Percentiles rank a stretch among this genome's conserved stretches.
phyloP scores from a whole-genome alignment of 805 yeast genomes.

The Komagataella mondaviorum region DNA sequence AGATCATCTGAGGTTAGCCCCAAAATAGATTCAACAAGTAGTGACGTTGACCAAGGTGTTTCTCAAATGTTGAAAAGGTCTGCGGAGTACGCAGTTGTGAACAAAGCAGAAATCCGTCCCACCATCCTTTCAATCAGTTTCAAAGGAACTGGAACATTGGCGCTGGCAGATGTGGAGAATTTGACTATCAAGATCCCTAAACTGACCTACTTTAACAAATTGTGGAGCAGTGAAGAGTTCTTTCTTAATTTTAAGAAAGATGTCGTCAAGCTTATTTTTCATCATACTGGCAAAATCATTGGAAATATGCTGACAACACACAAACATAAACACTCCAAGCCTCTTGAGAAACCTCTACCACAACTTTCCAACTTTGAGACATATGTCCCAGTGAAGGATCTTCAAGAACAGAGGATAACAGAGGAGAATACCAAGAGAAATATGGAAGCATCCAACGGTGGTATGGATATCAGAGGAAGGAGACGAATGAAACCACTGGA shows the following conservation, averaged over 20 bases:
- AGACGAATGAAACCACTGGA: background rate
- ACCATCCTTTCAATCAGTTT: conserved; percentile 56
- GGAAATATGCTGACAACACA: conserved; percentile 45
- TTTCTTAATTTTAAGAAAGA: conserved; percentile 48
- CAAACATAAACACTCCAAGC: background rate
- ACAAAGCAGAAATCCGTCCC: conserved; percentile 37
- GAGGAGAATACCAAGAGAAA: background rate
- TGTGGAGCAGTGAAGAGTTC: conserved; percentile 66
- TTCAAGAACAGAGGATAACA: background rate
- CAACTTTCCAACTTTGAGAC: background rate
- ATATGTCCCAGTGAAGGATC: background rate
- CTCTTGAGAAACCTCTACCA: background rate
- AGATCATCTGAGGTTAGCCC: background rate
- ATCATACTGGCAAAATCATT: conserved; percentile 64
- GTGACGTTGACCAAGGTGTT: conserved; percentile 7
- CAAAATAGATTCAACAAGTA: background rate
- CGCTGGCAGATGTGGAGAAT: conserved; percentile 65
- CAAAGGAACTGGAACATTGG: conserved; percentile 57
- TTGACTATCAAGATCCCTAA: conserved; percentile 56
- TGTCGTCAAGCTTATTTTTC: conserved; percentile 39
- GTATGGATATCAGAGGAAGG: background rate
- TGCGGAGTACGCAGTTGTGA: conserved; percentile 55
- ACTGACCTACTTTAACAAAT: conserved; percentile 40
- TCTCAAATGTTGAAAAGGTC: conserved; percentile 68
- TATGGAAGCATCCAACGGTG: background rate